These are phyloP conservation scores for Lachancea lanzarotensis DNA, from an alignment of 805 yeast species.

Conservation along the genomic window DNA sequence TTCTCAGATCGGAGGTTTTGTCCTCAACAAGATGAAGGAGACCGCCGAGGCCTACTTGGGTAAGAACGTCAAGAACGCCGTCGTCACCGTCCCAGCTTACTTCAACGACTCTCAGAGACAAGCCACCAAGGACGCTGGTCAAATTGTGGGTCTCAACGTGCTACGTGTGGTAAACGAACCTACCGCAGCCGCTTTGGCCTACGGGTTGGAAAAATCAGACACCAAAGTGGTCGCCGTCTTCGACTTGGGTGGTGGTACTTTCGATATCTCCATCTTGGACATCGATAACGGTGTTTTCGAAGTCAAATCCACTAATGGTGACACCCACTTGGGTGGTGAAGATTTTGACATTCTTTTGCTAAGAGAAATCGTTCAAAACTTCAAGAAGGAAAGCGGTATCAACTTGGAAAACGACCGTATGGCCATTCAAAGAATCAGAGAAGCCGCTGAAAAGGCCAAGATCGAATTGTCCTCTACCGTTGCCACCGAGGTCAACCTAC, in stretches of 20 bases:
- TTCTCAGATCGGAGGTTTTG: conserved; percentile 90
- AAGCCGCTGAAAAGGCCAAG: conserved; percentile 77
- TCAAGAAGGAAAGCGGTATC: conserved; percentile 63
- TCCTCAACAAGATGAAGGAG: conserved; percentile 95
- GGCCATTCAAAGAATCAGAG: conserved; percentile 78
- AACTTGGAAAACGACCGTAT: conserved; percentile 52
- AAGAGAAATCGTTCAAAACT: conserved; percentile 71
- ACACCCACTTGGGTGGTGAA: conserved; percentile 84
- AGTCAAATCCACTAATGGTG: conserved; percentile 95
- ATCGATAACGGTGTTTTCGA: conserved; percentile 97
- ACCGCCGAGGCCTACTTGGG: conserved; percentile 91
- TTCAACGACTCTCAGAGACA: conserved; percentile 80
- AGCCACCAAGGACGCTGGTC: conserved; percentile 94
- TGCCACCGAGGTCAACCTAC: conserved; percentile 62
- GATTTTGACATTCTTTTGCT: conserved; percentile 83
- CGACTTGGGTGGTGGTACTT: conserved; percentile 98
- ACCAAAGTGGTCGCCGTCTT: conserved; percentile 88
- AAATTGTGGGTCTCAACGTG: conserved; percentile 86
- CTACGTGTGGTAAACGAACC: conserved; percentile 79
- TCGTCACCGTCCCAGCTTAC: conserved; percentile 83
- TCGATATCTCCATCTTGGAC: conserved; percentile 93
- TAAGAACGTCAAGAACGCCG: conserved; percentile 83
- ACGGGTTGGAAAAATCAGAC: conserved; percentile 79
- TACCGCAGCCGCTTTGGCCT: conserved; percentile 89
- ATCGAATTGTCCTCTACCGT: conserved; percentile 69